Conservation (phyloP, 192 early-diverging fungal species). For the Coemansia sp. region DNA sequence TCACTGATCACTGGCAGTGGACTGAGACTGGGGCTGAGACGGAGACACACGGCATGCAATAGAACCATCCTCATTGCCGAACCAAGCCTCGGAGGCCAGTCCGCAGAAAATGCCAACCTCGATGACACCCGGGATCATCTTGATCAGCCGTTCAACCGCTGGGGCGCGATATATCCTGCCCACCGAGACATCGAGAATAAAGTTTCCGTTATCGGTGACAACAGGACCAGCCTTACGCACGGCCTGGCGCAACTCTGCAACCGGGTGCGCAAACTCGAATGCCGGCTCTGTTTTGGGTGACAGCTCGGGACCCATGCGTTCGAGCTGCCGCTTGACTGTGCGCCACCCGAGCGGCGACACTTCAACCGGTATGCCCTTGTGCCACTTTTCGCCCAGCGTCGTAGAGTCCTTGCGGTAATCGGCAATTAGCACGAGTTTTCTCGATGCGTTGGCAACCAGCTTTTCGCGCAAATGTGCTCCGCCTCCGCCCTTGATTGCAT, state of each 20-base stretch:
- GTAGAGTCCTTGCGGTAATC: slow-evolving; percentile 86
- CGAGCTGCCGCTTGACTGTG: slow-evolving; percentile 59
- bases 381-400: slow-evolving; percentile 82
- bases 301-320: slow-evolving; percentile 32
- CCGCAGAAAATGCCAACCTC: slow-evolving; percentile 92
- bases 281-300: slow-evolving; percentile 1
- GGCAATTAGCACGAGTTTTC: slow-evolving; percentile 85
- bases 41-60: slow-evolving; percentile 50
- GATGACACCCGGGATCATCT: slow-evolving; percentile 81
- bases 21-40: background rate
- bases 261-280: slow-evolving; percentile 47
- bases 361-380: slow-evolving; percentile 87
- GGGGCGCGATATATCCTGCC: slow-evolving; percentile 70
- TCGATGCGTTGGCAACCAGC: slow-evolving; percentile 81
- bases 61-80: slow-evolving; percentile 77
- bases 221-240: slow-evolving; percentile 89
- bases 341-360: slow-evolving; percentile 83
- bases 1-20: background rate
- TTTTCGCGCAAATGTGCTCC: slow-evolving; percentile 94
- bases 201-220: slow-evolving; percentile 93
- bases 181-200: slow-evolving; percentile 86
- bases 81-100: slow-evolving; percentile 83
- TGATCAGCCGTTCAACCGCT: slow-evolving; percentile 59
- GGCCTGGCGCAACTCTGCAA: slow-evolving; percentile 78
- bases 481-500: slow-evolving; percentile 96